These are phyloP conservation scores for Silene vulgaris DNA, from an alignment of 179 eudicot species.

Conservation along the genomic window DNA sequence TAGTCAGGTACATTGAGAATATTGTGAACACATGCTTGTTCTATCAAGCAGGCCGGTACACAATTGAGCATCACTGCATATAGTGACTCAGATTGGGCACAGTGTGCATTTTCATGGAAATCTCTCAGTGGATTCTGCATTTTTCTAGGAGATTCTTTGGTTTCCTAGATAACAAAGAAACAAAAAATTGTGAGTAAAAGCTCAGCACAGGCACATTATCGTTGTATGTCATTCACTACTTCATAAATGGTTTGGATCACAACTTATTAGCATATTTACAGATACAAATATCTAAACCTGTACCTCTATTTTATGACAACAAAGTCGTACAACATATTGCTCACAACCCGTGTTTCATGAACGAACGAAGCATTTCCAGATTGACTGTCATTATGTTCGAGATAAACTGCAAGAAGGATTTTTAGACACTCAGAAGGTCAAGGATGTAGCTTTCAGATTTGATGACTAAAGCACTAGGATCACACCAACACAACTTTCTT, in stretches of 20 bases:
- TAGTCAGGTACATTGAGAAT: not conserved
- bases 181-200: not conserved
- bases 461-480: not conserved
- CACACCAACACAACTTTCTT: not conserved
- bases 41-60: not conserved
- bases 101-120: not conserved
- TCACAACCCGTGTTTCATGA: not conserved
- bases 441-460: not conserved
- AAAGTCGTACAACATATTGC: not conserved
- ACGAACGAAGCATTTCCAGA: not conserved
- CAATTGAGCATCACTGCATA: not conserved
- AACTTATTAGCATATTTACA: not conserved
- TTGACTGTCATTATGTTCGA: constrained; percentile 1
- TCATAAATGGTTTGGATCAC: not conserved
- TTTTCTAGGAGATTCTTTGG: not conserved
- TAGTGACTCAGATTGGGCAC: not conserved
- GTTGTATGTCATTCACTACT: not conserved
- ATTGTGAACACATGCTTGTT: not conserved
- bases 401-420: not conserved
- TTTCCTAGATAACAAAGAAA: not conserved
- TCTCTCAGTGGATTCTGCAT: not conserved
- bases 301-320: not conserved
- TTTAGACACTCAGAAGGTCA: not conserved
- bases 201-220: not conserved
- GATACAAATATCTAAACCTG: not conserved